Conservation (phyloP, 768 basidiomycete species). For the Clavulina sp. region DNA sequence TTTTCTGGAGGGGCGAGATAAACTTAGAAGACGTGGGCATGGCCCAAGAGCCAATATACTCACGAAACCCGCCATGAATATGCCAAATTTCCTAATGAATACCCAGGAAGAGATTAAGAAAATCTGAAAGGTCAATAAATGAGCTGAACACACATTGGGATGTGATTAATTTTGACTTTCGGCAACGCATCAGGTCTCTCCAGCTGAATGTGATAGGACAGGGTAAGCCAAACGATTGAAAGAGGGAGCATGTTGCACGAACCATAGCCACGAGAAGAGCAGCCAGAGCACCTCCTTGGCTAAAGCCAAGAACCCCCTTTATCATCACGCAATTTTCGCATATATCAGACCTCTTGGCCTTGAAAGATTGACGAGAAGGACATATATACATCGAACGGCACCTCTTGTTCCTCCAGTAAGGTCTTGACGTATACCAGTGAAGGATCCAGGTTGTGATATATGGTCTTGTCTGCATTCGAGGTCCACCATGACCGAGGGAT, state of each 20-base stretch:
- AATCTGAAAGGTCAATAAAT: too few species aligned
- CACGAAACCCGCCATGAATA: slow-evolving; percentile 54
- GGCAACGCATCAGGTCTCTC: slow-evolving; percentile 36
- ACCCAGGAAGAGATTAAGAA: too few species aligned
- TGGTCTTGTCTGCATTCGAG: slow-evolving; percentile 32
- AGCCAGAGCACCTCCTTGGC: slow-evolving; percentile 67
- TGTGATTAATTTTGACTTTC: too few species aligned
- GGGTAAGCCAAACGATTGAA: slow-evolving; percentile 1
- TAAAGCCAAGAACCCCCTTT: slow-evolving; percentile 68
- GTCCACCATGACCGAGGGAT: slow-evolving; percentile 61
- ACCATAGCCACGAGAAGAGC: slow-evolving; percentile 47
- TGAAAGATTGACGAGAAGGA: neutral
- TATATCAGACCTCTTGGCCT: slow-evolving; percentile 1
- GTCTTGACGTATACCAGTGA: slow-evolving; percentile 38
- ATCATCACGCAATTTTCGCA: neutral
- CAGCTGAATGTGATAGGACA: slow-evolving; percentile 26
- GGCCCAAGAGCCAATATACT: too few species aligned
- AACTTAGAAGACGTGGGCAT: too few species aligned
- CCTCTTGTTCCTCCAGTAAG: slow-evolving; percentile 37
- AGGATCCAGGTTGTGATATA: slow-evolving; percentile 38
- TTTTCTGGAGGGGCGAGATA: too few species aligned
- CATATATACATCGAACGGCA: slow-evolving; percentile 53
- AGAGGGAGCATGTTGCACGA: too few species aligned
- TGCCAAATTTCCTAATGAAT: slow-evolving; percentile 58
- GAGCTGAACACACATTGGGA: too few species aligned